Base-by-base conservation (phyloP, 495 filamentous ascomycete genomes). In the Penicillium manginii region DNA sequence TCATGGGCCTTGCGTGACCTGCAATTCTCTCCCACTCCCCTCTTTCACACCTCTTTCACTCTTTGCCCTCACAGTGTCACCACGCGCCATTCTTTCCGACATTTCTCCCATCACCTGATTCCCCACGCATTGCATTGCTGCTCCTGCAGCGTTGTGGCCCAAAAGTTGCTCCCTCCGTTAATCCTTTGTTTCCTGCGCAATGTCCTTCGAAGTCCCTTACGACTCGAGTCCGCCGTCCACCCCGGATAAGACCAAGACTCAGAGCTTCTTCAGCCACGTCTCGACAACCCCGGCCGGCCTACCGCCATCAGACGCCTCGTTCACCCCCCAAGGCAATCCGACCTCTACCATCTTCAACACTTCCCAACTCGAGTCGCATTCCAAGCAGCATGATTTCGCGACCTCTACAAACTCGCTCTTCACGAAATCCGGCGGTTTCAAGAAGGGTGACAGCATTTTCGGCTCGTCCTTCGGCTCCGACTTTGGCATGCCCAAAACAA, bases 211-310 rank as follows among this genome's bases (percentile, higher is more conserved):
- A 54, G 65, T 76, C 15, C 69, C 73, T 10, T 71, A 67, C 52
- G 73, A 74, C 15, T 68, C 74, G 5, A 75, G 69, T 18, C 66
- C 71, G 4, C 75, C 77, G 2, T 70, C 72, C 40, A 81, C 78
- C 1, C 78, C 78, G 11, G 73, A 70, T n/a, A 78, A 77, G 61
- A 67, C 62, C 15, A 75, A 76, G 56, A 65, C 65, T 21, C 75
- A 73, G 49, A 74, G 73, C 51, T 62, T 76, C 15, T 72, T 77
- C 55, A 71, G 73, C 53, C 73, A 86, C 66, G 80, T 85, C 32
- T 92, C 92, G 1, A 93, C 88, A 1, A 93, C 91, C 19, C 91
- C 92, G 45, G 85, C 86, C 23, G 90, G 86, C 10, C 85, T 83
- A 48, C 91, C 91, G 14, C 90, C 90, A 21, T 86, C 84, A 35